A percentile compares a stretch with the other conserved stretches of the same genome.
Conservation (phyloP, 2,329 filamentous ascomycete species). For the Fusarium fracticaudum region DNA sequence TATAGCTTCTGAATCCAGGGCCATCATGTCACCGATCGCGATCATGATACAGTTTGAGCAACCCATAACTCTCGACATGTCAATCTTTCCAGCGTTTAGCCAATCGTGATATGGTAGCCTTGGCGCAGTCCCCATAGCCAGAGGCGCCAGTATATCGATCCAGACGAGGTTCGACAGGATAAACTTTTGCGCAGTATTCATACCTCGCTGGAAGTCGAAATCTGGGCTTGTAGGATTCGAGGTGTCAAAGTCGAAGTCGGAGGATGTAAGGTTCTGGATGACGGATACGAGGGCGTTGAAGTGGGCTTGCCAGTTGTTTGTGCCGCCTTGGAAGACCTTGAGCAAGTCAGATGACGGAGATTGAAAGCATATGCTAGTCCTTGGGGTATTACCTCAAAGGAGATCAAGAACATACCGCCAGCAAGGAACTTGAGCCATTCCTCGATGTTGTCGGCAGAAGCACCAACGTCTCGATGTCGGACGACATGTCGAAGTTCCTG, state of each 20-base stretch:
- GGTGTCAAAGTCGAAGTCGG: neutral
- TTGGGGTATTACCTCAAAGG: slow-evolving; percentile 33
- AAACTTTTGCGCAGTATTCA: slow-evolving; percentile 33
- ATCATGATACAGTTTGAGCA: slow-evolving; percentile 33
- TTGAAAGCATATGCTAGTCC: no score
- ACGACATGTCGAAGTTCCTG: slow-evolving; percentile 38
- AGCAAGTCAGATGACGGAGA: no score
- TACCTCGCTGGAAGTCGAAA: slow-evolving; percentile 13
- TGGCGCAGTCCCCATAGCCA: slow-evolving; percentile 13
- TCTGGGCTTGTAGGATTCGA: slow-evolving; percentile 1
- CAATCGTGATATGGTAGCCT: slow-evolving; percentile 17
- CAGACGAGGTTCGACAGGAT: slow-evolving; percentile 31
- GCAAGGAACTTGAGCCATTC: slow-evolving; percentile 42
- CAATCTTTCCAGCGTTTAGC: slow-evolving; percentile 9
- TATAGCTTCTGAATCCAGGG: neutral
- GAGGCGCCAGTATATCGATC: slow-evolving; percentile 32
- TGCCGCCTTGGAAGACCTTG: slow-evolving; percentile 32
- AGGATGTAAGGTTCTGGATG: slow-evolving; percentile 8
- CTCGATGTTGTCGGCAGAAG: slow-evolving; percentile 23
- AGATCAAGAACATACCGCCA: slow-evolving; percentile 39
- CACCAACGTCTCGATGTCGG: slow-evolving; percentile 1
- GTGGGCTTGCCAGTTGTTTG: slow-evolving; percentile 33
- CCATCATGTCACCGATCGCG: slow-evolving; percentile 26
- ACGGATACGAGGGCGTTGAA: slow-evolving; percentile 27
- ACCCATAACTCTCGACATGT: slow-evolving; percentile 35